A percentile compares a stretch with the other conserved stretches of the same genome.
Conservation (phyloP, 2,329 filamentous ascomycete genomes). For the Aspergillus fructus region DNA sequence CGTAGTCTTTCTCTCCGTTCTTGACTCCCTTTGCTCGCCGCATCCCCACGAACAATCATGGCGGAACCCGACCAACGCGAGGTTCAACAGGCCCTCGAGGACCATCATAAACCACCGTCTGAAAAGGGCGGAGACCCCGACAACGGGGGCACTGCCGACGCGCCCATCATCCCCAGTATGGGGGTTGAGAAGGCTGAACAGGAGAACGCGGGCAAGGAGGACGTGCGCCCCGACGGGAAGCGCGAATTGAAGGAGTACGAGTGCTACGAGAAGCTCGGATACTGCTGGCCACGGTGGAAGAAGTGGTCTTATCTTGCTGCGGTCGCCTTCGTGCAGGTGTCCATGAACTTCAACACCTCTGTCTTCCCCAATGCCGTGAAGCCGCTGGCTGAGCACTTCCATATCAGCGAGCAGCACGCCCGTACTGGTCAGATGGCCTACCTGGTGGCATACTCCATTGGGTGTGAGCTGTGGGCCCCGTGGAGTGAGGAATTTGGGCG, state of each 20-base stretch:
- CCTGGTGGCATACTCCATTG: constrained; percentile 76
- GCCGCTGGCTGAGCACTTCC: constrained; percentile 65
- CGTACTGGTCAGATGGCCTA: constrained; percentile 74
- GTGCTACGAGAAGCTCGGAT: constrained; percentile 64
- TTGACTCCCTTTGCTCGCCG: neutral
- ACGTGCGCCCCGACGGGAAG: constrained; percentile 21
- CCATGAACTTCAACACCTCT: constrained; percentile 77
- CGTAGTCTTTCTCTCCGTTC: neutral
- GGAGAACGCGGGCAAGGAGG: neutral
- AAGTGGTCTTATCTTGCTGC: constrained; percentile 72
- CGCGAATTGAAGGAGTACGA: constrained; percentile 52
- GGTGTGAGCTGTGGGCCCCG: constrained; percentile 85
- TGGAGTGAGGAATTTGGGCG: constrained; percentile 82
- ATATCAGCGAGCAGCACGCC: constrained; percentile 66
- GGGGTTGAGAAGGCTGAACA: neutral
- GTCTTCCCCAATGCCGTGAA: constrained; percentile 67
- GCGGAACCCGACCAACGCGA: neutral
- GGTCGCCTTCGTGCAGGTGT: constrained; percentile 71
- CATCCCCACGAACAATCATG: neutral
- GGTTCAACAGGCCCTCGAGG: neutral
- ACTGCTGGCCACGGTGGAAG: constrained; percentile 55
- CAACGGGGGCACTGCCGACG: neutral
- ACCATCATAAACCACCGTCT: neutral
- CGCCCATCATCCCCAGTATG: neutral
- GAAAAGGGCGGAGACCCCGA: neutral